Evolutionary conservation across 2,329 filamentous ascomycete genomes (phyloP), one percentile per base, ranked within the genome.

Genomic region (Emericellopsis atlantica): DNA sequence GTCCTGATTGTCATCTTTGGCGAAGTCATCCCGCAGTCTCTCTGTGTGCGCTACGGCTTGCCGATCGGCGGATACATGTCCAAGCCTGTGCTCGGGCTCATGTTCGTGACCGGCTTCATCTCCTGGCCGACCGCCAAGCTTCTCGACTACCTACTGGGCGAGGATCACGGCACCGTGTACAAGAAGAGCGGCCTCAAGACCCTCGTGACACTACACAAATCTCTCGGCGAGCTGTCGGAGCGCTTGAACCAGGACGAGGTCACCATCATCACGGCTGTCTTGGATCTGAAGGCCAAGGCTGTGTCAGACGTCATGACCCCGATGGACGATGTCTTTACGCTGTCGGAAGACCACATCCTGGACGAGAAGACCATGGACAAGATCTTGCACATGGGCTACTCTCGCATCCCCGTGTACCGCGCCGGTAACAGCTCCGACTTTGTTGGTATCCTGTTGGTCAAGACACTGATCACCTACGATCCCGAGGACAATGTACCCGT

Each of bases 141-240:
- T 16, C 83, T 98, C 52, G 92, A 98, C 63, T 87, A 78, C 65
- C 74, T 95, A 8, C 77, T 98, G 4, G 92, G 92, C 45, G 84
- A 94, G 61, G 90, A 96, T 54, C 90, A 96, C 57, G 90, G 90
- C 40, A 95, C 89, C 1, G 80, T 90, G 35, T 98, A 98, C 76
- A 96, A 96, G 66, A 98, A 96, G 68, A 90, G 88, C 45, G 92
- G 92, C 0, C 66, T 98, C 51, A 98, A 98, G 69, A 96, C 92
- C 0, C 70, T 98, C 24, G 92, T 98, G 23, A 95, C 88, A 1
- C 70, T 98, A 14, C 92, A 98, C 66, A 88, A 93, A 61, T 93
- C 85, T 2, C 67, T 96, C 11, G 92, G 92, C 23, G 80, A 86
- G 36, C 82, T 84, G 24, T 83, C 83, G 32, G 88, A 98, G 55